Evolutionary conservation across 192 early-diverging fungal species (phyloP).

Genomic region (Backusella australiensis): DNA sequence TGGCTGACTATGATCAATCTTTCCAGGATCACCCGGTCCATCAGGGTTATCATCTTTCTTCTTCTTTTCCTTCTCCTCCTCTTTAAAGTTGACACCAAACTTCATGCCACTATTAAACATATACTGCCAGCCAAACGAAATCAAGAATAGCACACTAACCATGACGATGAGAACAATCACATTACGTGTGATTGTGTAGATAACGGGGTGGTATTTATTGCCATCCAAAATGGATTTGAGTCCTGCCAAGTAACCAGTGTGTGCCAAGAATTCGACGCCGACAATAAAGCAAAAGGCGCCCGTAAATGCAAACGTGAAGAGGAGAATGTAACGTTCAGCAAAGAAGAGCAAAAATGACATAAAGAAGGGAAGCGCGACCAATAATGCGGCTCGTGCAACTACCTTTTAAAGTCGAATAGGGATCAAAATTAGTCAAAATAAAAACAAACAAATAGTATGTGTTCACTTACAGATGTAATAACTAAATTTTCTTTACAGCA

Average conservation of each 20-base stretch:
- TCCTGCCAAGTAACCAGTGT: conserved; percentile 18
- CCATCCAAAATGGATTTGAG: conserved; percentile 11
- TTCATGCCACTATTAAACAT: conserved; percentile 4
- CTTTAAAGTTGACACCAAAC: conserved; percentile 24
- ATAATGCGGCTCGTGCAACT: conserved; percentile 2
- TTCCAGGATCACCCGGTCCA: conserved; percentile 3
- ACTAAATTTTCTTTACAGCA: conserved; percentile 27
- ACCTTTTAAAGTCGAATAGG: neutral
- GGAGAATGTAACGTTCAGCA: conserved; percentile 5
- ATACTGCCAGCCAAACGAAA: conserved; percentile 15
- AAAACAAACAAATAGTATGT: neutral
- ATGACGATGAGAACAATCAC: conserved; percentile 12
- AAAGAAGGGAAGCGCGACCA: neutral
- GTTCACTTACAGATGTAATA: conserved; percentile 13
- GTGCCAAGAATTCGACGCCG: conserved; percentile 23
- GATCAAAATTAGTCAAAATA: neutral
- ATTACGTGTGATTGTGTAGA: conserved; percentile 5
- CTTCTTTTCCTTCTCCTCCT: neutral
- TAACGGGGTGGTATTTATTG: conserved; percentile 7
- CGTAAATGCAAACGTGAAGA: conserved; percentile 10
- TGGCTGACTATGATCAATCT: neutral
- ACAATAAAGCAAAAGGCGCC: conserved; percentile 17
- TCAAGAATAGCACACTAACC: conserved; percentile 15
- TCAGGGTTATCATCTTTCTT: neutral
- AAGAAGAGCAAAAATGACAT: conserved; percentile 13